phyloP scores from a whole-genome alignment of 2,329 filamentous ascomycete species.

The Dissoconium aciculare region DNA sequence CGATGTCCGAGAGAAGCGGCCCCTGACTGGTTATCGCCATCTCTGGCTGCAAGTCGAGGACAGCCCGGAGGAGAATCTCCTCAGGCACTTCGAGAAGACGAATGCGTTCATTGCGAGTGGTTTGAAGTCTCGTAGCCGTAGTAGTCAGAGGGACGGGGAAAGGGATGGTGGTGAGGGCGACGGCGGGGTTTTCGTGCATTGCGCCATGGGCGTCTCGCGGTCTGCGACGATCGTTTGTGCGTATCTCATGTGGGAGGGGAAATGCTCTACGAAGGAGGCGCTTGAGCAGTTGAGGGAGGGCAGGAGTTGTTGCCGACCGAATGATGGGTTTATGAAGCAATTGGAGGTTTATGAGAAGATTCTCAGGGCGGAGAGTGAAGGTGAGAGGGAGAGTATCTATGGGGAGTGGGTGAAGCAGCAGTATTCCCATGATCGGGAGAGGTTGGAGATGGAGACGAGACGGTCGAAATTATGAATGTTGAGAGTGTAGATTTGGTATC shows the following conservation, averaged over 20 bases:
- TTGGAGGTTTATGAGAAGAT: conserved; percentile 72
- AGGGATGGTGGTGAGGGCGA: no score
- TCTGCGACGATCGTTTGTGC: conserved; percentile 71
- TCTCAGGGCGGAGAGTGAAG: conserved; percentile 24
- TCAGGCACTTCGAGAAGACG: conserved; percentile 53
- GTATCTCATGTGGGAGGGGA: conserved; percentile 53
- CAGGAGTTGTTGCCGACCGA: conserved; percentile 67
- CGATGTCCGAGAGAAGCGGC: conserved; percentile 32
- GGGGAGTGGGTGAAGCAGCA: conserved; percentile 20
- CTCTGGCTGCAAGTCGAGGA: conserved; percentile 61
- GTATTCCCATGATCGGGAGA: neutral
- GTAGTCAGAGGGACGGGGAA: no score
- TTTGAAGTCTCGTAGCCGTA: no score
- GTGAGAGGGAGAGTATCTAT: conserved; percentile 19
- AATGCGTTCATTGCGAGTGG: conserved; percentile 70
- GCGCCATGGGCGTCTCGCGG: conserved; percentile 87
- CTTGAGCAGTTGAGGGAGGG: conserved; percentile 52
- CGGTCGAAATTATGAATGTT: conserved; percentile 1
- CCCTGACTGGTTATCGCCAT: conserved; percentile 11
- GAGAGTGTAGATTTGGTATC: no score
- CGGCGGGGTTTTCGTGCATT: conserved; percentile 52
- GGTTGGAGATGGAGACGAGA: neutral
- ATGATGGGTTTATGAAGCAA: conserved; percentile 78
- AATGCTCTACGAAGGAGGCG: conserved; percentile 43
- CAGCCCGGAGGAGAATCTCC: conserved; percentile 67